Evolutionary conservation across 2,329 filamentous ascomycete species (phyloP).

Genomic region (Fusarium sp.): DNA sequence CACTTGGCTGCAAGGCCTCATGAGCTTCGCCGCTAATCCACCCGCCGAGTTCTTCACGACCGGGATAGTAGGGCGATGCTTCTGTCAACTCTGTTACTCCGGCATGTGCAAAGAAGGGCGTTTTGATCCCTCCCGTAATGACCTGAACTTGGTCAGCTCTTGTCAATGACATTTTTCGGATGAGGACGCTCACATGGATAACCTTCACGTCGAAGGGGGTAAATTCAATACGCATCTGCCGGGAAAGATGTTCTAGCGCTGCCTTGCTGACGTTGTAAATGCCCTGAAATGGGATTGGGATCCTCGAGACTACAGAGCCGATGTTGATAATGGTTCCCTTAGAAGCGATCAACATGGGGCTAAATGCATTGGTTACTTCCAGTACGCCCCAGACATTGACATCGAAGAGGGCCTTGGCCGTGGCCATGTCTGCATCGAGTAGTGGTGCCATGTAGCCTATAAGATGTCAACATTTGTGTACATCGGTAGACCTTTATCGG

Average conservation of each 20-base stretch:
- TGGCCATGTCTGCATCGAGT: constrained; percentile 40
- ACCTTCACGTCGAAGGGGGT: constrained; percentile 54
- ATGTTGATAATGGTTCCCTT: constrained; percentile 58
- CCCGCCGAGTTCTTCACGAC: constrained; percentile 23
- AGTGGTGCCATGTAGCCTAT: constrained; percentile 40
- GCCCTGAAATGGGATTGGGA: constrained; percentile 52
- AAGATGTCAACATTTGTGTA: neutral
- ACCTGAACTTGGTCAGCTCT: constrained; percentile 33
- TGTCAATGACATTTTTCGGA: too few relatives aligned
- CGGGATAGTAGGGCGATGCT: constrained; percentile 39
- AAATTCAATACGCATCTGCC: constrained; percentile 61
- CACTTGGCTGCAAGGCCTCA: constrained; percentile 26
- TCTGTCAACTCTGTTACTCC: constrained; percentile 59
- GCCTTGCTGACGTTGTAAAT: constrained; percentile 62
- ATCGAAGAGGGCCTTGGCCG: constrained; percentile 52
- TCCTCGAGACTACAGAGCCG: constrained; percentile 54
- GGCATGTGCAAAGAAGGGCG: constrained; percentile 55
- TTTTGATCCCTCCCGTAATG: constrained; percentile 52
- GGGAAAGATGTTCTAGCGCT: constrained; percentile 56
- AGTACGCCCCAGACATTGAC: constrained; percentile 59
- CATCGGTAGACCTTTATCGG: constrained; percentile 25
- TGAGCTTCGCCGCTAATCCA: constrained; percentile 35
- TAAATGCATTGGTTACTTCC: constrained; percentile 57
- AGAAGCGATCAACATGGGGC: constrained; percentile 54
- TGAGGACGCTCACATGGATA: constrained; percentile 41